phyloP scores from a whole-genome alignment of 345 rosid species.

The Eucalyptus pumila region DNA sequence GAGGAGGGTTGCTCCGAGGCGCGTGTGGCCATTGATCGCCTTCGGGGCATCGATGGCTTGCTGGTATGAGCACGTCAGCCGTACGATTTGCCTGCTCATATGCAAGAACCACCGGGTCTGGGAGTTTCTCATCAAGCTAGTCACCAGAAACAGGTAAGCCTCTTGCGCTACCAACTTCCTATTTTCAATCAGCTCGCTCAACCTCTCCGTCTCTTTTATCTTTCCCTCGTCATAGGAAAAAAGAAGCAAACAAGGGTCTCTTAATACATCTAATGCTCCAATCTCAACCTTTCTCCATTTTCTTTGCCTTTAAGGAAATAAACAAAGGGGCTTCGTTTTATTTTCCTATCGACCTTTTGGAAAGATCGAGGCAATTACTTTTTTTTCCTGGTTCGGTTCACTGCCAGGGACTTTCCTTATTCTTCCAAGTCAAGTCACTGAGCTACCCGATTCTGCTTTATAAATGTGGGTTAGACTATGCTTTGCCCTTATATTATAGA shows the following conservation, averaged over 20 bases:
- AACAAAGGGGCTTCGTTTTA: background rate
- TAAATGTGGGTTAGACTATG: background rate
- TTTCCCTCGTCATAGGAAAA: background rate
- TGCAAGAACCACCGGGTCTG: constrained; percentile 88
- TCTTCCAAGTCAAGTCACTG: background rate
- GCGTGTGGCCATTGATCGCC: constrained; percentile 79
- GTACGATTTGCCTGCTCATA: constrained; percentile 72
- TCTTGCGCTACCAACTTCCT: background rate
- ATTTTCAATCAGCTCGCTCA: background rate
- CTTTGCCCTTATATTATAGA: background rate
- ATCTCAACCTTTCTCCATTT: background rate
- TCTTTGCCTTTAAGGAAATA: background rate
- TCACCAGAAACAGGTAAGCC: constrained; percentile 76
- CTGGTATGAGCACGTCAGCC: constrained; percentile 92
- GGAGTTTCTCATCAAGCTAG: constrained; percentile 70
- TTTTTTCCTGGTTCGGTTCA: background rate
- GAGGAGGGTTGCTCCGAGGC: constrained; percentile 73
- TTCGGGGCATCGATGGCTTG: constrained; percentile 83
- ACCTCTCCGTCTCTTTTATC: background rate
- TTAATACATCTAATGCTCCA: background rate
- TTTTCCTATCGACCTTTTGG: background rate
- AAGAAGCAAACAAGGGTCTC: background rate
- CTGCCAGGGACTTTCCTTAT: background rate
- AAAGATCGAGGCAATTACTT: background rate
- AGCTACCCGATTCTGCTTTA: background rate